Conservation (phyloP, 306 rosid species). For the Sicyos baderoa region DNA sequence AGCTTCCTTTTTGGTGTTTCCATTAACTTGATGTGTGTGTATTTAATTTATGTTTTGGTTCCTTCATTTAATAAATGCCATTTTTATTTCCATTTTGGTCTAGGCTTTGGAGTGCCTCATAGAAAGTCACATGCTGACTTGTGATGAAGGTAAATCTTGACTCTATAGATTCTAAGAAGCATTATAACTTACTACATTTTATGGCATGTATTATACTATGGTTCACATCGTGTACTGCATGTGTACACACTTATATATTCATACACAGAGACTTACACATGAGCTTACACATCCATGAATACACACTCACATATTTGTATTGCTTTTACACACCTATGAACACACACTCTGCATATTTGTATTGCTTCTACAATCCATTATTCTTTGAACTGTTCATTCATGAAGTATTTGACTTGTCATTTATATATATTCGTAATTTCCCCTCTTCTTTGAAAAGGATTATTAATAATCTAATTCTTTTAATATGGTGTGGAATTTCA, state of each 20-base stretch:
- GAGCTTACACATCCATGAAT: neutral
- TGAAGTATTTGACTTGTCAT: neutral
- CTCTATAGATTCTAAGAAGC: neutral
- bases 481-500: constrained; percentile 32
- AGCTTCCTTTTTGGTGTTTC: neutral
- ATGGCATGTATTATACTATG: too few species aligned
- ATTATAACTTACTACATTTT: neutral
- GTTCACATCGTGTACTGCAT: neutral
- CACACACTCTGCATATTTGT: neutral
- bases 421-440: neutral
- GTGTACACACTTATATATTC: neutral
- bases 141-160: constrained; percentile 57
- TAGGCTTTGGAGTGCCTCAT: constrained; percentile 95
- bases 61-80: neutral
- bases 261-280: neutral
- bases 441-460: neutral
- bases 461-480: constrained; percentile 10
- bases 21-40: neutral
- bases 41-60: neutral
- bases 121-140: constrained; percentile 93
- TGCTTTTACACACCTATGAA: neutral
- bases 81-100: constrained; percentile 26
- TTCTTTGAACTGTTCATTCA: neutral
- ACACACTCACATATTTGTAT: neutral
- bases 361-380: neutral